A percentile compares a stretch with the other conserved stretches of the same genome.
Conservation (phyloP, 768 basidiomycete species). For the Fomitopsis pulvina region DNA sequence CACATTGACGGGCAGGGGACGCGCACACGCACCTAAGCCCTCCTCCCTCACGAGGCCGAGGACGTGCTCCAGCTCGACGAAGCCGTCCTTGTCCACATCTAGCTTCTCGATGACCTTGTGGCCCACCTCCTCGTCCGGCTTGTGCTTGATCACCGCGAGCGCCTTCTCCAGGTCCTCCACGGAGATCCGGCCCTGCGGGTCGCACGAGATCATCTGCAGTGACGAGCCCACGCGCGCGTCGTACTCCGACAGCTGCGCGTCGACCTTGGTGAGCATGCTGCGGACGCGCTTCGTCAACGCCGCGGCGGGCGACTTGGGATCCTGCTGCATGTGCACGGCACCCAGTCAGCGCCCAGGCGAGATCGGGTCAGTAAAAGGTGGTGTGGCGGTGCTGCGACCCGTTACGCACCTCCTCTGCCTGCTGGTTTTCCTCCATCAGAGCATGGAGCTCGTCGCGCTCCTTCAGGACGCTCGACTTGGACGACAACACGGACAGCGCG, state of each 20-base stretch:
- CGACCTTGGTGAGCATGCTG: constrained; percentile 93
- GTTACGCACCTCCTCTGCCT: constrained; percentile 69
- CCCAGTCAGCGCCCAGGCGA: too few relatives aligned
- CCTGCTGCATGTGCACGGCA: constrained; percentile 32
- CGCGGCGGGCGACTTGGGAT: constrained; percentile 73
- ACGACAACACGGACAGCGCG: constrained; percentile 83
- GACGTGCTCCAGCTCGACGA: constrained; percentile 92
- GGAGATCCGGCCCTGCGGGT: constrained; percentile 83
- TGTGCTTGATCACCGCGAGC: constrained; percentile 88
- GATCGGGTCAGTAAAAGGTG: constrained; percentile 5
- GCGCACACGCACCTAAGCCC: constrained; percentile 54
- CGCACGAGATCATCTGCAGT: constrained; percentile 80
- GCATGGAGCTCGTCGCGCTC: constrained; percentile 87
- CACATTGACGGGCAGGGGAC: not conserved
- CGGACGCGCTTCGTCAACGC: constrained; percentile 95
- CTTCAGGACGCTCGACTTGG: constrained; percentile 91
- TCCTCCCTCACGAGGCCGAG: constrained; percentile 84
- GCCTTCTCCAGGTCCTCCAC: constrained; percentile 87
- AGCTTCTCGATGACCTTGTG: constrained; percentile 86
- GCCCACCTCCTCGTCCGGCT: constrained; percentile 84
- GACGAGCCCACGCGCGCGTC: constrained; percentile 82
- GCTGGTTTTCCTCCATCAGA: constrained; percentile 92
- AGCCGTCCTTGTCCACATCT: constrained; percentile 94
- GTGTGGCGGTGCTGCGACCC: not conserved
- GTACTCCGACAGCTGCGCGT: constrained; percentile 86